phyloP scores from a whole-genome alignment of 768 basidiomycete species.

The Xanthoconium purpureum region DNA sequence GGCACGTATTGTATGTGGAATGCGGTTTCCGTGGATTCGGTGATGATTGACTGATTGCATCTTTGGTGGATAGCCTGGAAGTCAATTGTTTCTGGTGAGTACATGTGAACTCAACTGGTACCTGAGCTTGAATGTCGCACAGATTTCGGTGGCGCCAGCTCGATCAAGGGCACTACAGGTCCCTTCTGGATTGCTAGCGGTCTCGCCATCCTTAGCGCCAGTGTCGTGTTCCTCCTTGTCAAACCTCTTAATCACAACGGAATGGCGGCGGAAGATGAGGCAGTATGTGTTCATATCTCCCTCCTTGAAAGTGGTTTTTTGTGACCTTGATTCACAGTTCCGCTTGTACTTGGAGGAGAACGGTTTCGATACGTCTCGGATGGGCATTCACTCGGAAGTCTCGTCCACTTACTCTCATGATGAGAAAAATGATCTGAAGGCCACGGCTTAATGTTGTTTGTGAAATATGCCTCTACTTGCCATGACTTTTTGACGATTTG shows the following conservation, averaged over 20 bases:
- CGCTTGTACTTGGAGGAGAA: conserved; percentile 74
- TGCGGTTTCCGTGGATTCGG: background rate
- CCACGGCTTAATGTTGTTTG: conserved; percentile 9
- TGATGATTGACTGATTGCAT: conserved; percentile 2
- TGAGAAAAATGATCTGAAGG: conserved; percentile 18
- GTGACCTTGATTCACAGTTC: conserved; percentile 48
- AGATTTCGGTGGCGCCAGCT: conserved; percentile 57
- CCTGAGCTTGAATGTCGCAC: background rate
- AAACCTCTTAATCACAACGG: conserved; percentile 72
- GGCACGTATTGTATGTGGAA: conserved; percentile 70
- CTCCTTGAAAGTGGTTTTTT: background rate
- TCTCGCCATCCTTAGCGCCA: conserved; percentile 76
- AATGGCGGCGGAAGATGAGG: conserved; percentile 72
- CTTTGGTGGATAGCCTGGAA: conserved; percentile 49
- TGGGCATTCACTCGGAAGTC: conserved; percentile 51
- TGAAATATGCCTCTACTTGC: background rate
- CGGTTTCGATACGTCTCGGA: conserved; percentile 73
- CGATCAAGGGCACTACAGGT: conserved; percentile 67
- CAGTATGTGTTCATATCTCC: conserved; percentile 38
- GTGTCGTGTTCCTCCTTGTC: conserved; percentile 70
- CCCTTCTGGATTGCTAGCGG: conserved; percentile 88
- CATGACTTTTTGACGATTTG: background rate
- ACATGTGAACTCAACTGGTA: background rate
- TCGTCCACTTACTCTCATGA: conserved; percentile 16
- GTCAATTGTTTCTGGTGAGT: conserved; percentile 57